Evolutionary conservation across 768 basidiomycete species (phyloP).

Genomic region (Fomitopsis serialis): DNA sequence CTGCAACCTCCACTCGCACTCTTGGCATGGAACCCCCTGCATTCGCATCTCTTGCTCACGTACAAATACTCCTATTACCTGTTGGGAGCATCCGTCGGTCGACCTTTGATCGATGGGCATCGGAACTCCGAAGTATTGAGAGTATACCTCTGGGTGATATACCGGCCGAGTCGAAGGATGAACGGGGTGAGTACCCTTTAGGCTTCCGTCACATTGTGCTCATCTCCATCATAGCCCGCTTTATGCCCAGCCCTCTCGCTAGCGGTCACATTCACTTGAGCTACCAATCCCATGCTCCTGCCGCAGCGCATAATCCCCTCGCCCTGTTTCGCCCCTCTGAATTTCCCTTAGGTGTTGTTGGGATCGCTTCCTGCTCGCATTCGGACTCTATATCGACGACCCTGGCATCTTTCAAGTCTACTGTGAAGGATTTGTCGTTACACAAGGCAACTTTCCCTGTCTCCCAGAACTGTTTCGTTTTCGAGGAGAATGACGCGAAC

Average conservation of each 20-base stretch:
- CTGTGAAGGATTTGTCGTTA: conserved; percentile 63
- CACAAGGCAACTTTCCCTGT: conserved; percentile 67
- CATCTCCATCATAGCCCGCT: conserved; percentile 49
- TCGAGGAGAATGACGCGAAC: conserved; percentile 64
- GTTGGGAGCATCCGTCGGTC: conserved; percentile 67
- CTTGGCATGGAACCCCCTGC: conserved; percentile 57
- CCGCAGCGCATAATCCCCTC: conserved; percentile 60
- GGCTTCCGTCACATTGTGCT: neutral
- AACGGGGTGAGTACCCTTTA: conserved; percentile 47
- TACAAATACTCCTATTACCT: conserved; percentile 82
- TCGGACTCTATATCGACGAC: conserved; percentile 47
- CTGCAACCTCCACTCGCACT: neutral
- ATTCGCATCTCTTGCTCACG: conserved; percentile 81
- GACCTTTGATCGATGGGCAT: conserved; percentile 70
- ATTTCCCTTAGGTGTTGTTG: conserved; percentile 85
- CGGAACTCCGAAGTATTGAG: conserved; percentile 69
- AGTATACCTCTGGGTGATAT: conserved; percentile 77
- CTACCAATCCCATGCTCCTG: conserved; percentile 71
- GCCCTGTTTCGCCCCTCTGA: conserved; percentile 74
- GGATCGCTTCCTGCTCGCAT: conserved; percentile 68
- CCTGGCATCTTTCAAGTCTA: conserved; percentile 60
- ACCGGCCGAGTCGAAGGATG: conserved; percentile 72
- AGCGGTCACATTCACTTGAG: conserved; percentile 79
- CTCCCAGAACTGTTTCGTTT: conserved; percentile 79
- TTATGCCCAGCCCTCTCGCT: conserved; percentile 72